Evolutionary conservation across 768 basidiomycete species (phyloP), one percentile per base, ranked within the genome.

Genomic region (Lentinula lateritia): DNA sequence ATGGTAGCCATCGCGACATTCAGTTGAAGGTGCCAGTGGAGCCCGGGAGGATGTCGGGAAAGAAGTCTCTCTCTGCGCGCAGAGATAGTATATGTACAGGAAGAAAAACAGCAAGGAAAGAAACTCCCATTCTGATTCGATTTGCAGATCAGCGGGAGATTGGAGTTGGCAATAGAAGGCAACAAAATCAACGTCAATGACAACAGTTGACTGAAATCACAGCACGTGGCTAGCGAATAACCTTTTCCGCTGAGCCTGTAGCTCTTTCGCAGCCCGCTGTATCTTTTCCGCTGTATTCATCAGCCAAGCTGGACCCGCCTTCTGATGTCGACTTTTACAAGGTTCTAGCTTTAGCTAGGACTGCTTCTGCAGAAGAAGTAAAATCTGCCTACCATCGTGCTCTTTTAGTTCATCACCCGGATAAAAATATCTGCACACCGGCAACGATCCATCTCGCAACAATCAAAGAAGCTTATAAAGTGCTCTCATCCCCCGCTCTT

Each of bases 401-500:
- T 8, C 82, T 93, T 36, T 75, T 92, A 6, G 76, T 71, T 48
- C 75, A 75, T 50, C 91, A 93, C 61, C 91, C 92, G 0, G 86
- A 86, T 75, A 86, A 84, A 66, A 74, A 66, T 9, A 42, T 58
- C 28, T 35, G 62, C 34, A 62, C 41, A 52, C 23, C 38, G n/a
- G 9, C 34, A 4, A 18, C 36, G 28, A 41, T 52, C 9, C 35
- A 87, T 63, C 80, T 92, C 60, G 79, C 81, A 5, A 65, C 82
- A 42, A 75, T 93, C 55, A 86, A 88, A 66, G 80, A 87, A 53
- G 92, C 92, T 0, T 91, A 89, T 67, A 67, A 65, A 41, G 85
- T 82, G 0, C 82, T 94, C 2, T 83, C 83, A 10, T 74, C 83
- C 8, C 72, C 77, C 0, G 66, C 73, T 16, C 73, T 76, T 9